Evolutionary conservation across 2,329 filamentous ascomycete genomes (phyloP).

Genomic region (Fusarium mangiferae): DNA sequence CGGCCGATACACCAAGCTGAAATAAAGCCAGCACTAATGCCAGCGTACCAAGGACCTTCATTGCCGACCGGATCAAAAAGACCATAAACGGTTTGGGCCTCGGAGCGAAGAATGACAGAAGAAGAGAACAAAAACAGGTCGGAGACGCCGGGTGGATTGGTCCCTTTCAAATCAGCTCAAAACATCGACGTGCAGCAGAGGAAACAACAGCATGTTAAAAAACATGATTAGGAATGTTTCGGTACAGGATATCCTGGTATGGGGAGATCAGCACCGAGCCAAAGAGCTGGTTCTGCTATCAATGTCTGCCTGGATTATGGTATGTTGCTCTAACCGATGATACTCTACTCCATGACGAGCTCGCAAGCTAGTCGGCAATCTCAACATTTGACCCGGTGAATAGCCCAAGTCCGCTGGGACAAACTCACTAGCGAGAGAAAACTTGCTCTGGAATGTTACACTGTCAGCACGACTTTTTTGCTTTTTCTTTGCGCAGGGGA

Average conservation of each 20-base stretch:
- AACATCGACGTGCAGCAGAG: not conserved
- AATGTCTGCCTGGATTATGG: not conserved
- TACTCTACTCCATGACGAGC: not conserved
- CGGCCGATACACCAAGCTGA: slow-evolving; percentile 25
- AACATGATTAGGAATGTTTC: not conserved
- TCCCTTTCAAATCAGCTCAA: not conserved
- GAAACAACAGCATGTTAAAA: not conserved
- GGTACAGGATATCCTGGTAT: not conserved
- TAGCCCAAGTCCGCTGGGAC: not conserved
- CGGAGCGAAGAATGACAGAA: not conserved
- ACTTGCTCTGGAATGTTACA: not conserved
- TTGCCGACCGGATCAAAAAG: slow-evolving; percentile 1
- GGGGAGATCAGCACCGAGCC: not conserved
- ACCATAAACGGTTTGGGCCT: not conserved
- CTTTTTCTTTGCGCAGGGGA: not conserved
- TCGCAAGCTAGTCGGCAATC: not conserved
- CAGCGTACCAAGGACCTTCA: slow-evolving; percentile 14
- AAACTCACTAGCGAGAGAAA: not conserved
- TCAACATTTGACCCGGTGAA: not conserved
- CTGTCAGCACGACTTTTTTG: not conserved
- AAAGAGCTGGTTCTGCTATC: not conserved
- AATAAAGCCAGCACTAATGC: slow-evolving; percentile 13
- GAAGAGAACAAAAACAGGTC: not conserved
- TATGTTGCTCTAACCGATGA: not conserved
- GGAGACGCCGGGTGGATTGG: not conserved